Base-by-base conservation (phyloP, 164 flowering plant species). In the Buxus sempervirens region DNA sequence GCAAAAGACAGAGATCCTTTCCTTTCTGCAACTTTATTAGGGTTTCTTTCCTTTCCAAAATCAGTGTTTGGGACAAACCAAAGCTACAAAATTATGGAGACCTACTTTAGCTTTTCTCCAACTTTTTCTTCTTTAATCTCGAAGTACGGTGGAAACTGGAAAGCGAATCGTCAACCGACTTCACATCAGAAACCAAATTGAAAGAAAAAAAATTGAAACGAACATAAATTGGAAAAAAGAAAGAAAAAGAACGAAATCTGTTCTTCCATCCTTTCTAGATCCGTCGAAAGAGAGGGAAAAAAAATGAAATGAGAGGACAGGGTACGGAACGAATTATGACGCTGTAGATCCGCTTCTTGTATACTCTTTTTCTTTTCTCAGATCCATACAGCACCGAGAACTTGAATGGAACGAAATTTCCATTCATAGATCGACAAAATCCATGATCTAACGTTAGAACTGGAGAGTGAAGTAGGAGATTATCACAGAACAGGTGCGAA, bases 111-210 rank as follows among this genome's bases (percentile, higher is more conserved):
- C 69, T 66, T 66, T 36, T 65, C 54, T 38, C 38, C 58, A 18
- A 62, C 41, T 4, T 25, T 68, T 67, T 54, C 41, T 54, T 70
- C 65, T 64, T 64, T 69, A 70, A 19, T 19, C 63, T 65, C 49
- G 10, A 51, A 61, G 79, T 69, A 72, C 62, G 53, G 14, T 20
- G 26, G 70, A 71, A 73, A 71, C 18, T 20, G 26, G 70, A 71
- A 73, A 71, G 75, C 55, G 53, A 70, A 63, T 42, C 66, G 60
- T 62, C 65, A 53, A 59, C 1, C 49, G 62, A 42, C 45, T 65
- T 64, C 70, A 68, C 64, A 72, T 58, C 72, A n/a, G n/a, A n/a
- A n/a, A n/a, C n/a, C n/a, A n/a, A n/a, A n/a, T n/a, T n/a, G n/a
- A n/a, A n/a, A n/a, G n/a, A n/a, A n/a, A n/a, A n/a, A n/a, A n/a